Percentiles rank a stretch among this genome's conserved stretches.
These are phyloP conservation scores for Prinsepia uniflora DNA, from an alignment of 306 rosid genomes.

Conservation along the genomic window DNA sequence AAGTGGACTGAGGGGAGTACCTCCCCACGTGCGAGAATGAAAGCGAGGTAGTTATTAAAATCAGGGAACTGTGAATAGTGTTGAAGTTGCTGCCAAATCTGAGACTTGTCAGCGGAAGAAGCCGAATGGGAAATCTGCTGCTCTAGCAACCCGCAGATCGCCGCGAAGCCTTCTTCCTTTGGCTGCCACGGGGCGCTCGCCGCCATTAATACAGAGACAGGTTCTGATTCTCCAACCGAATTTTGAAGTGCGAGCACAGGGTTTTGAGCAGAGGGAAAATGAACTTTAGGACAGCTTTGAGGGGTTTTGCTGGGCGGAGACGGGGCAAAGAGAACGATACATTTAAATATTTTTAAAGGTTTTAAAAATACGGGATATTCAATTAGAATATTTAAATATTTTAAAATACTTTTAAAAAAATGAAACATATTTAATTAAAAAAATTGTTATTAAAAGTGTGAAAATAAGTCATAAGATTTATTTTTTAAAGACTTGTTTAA, in stretches of 20 bases:
- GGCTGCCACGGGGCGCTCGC: slow-evolving; percentile 85
- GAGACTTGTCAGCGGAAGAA: slow-evolving; percentile 86
- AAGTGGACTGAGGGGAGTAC: slow-evolving; percentile 35
- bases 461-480: too few species aligned
- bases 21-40: slow-evolving; percentile 89
- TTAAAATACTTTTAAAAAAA: too few species aligned
- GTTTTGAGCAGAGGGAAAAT: slow-evolving; percentile 7
- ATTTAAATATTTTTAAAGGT: too few species aligned
- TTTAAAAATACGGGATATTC: too few species aligned
- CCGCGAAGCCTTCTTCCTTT: slow-evolving; percentile 79
- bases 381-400: too few species aligned
- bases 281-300: slow-evolving; percentile 4
- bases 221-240: slow-evolving; percentile 10
- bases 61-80: slow-evolving; percentile 85
- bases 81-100: slow-evolving; percentile 97
- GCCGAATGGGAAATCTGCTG: slow-evolving; percentile 87
- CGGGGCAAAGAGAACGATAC: slow-evolving; percentile 19
- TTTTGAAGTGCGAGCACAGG: background rate
- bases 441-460: too few species aligned
- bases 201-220: slow-evolving; percentile 42
- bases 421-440: too few species aligned
- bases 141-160: slow-evolving; percentile 90
- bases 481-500: too few species aligned
- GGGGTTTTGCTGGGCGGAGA: slow-evolving; percentile 23
- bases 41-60: slow-evolving; percentile 90